These are phyloP conservation scores for Sphaerulina populicola DNA, from an alignment of 2,329 filamentous ascomycete genomes.

Conservation along the genomic window DNA sequence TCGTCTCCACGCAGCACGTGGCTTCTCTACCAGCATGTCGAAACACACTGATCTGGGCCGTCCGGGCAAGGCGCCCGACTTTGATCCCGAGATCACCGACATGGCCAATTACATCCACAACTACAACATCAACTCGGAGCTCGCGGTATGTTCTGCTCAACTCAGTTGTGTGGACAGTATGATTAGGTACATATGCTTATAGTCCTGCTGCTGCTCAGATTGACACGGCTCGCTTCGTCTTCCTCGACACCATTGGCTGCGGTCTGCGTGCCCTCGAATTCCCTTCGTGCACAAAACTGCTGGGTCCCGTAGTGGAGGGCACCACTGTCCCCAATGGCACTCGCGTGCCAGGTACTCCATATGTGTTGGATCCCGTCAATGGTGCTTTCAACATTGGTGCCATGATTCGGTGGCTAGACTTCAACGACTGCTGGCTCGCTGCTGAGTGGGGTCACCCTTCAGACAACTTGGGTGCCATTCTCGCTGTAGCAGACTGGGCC, in stretches of 20 bases:
- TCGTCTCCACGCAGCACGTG: slow-evolving; percentile 19
- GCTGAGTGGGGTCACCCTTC: slow-evolving; percentile 99
- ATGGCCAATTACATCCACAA: slow-evolving; percentile 94
- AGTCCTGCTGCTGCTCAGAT: slow-evolving; percentile 47
- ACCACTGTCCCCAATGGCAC: slow-evolving; percentile 87
- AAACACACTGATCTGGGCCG: slow-evolving; percentile 28
- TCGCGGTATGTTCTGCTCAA: slow-evolving; percentile 61
- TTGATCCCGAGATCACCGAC: slow-evolving; percentile 88
- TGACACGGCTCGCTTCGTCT: slow-evolving; percentile 92
- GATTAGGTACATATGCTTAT: slow-evolving; percentile 10
- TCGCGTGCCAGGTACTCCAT: slow-evolving; percentile 82
- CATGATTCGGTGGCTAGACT: slow-evolving; percentile 98
- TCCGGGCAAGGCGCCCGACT: slow-evolving; percentile 37
- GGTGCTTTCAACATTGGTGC: slow-evolving; percentile 98
- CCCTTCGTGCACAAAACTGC: slow-evolving; percentile 89
- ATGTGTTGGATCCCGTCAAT: slow-evolving; percentile 89
- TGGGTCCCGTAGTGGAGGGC: slow-evolving; percentile 84
- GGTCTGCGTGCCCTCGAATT: slow-evolving; percentile 92
- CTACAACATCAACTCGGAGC: slow-evolving; percentile 79
- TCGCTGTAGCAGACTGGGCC: slow-evolving; percentile 95
- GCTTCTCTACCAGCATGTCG: slow-evolving; percentile 30
- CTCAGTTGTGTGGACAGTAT: too few relatives aligned
- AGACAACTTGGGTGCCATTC: slow-evolving; percentile 93
- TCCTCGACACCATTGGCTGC: slow-evolving; percentile 93
- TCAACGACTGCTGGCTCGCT: slow-evolving; percentile 99